Conservation (phyloP, 805 yeast genomes). For the Komagataella populi region DNA sequence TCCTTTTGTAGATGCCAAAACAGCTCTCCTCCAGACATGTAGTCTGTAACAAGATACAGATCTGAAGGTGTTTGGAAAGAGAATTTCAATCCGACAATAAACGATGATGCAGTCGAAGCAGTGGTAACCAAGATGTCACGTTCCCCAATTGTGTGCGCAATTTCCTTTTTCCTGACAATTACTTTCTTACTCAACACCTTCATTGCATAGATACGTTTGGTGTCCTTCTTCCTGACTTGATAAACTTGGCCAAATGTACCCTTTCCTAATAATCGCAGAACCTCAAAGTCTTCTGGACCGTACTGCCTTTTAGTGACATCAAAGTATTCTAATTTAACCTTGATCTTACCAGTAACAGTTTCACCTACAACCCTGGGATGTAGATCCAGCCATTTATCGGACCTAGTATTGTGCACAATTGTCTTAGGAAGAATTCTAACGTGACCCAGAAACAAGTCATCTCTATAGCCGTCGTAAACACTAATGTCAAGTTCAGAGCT, state of each 20-base stretch:
- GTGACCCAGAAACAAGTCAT: constrained; percentile 81
- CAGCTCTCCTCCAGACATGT: constrained; percentile 96
- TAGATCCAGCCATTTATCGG: constrained; percentile 63
- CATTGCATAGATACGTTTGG: constrained; percentile 91
- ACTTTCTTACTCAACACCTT: constrained; percentile 89
- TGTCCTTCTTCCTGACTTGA: constrained; percentile 87
- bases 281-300: constrained; percentile 93
- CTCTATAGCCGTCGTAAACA: constrained; percentile 75
- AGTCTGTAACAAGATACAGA: constrained; percentile 87
- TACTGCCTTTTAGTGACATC: constrained; percentile 59
- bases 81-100: constrained; percentile 90
- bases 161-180: constrained; percentile 91
- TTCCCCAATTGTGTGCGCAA: constrained; percentile 97
- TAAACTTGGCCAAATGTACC: constrained; percentile 98
- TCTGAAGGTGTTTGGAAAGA: constrained; percentile 94
- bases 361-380: constrained; percentile 67
- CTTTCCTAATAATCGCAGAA: constrained; percentile 79
- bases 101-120: constrained; percentile 77
- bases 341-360: constrained; percentile 63
- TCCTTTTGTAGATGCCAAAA: constrained; percentile 96
- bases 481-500: constrained; percentile 77
- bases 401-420: constrained; percentile 23
- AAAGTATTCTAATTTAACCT: constrained; percentile 62
- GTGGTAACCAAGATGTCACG: constrained; percentile 90
- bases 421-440: constrained; percentile 57